Conservation (phyloP, 2,329 filamentous ascomycete genomes). For the Tolypocladium endophyticum region DNA sequence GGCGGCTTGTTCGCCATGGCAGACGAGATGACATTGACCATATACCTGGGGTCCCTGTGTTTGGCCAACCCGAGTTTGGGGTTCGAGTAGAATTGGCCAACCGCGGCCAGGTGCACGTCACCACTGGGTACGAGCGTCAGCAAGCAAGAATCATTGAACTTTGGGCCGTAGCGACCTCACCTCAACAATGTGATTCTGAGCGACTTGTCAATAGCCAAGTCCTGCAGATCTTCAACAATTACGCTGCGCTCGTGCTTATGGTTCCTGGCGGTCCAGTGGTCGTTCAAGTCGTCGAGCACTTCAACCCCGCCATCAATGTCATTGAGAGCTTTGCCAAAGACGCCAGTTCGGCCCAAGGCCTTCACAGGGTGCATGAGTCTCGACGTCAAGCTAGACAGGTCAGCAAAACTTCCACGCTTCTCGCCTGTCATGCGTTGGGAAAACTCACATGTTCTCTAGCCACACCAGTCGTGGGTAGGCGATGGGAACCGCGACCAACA, state of each 20-base stretch:
- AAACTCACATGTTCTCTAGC: slow-evolving; percentile 58
- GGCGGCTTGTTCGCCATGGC: slow-evolving; percentile 90
- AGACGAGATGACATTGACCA: slow-evolving; percentile 90
- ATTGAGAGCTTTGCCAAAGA: slow-evolving; percentile 74
- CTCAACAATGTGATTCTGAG: slow-evolving; percentile 83
- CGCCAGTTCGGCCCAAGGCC: slow-evolving; percentile 69
- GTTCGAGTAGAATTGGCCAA: slow-evolving; percentile 93
- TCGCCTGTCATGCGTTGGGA: not conserved
- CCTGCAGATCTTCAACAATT: slow-evolving; percentile 83
- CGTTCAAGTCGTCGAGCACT: slow-evolving; percentile 83
- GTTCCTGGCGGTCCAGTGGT: slow-evolving; percentile 94
- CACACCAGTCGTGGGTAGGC: slow-evolving; percentile 68
- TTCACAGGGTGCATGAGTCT: slow-evolving; percentile 82
- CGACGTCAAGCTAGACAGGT: slow-evolving; percentile 59
- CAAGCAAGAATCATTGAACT: not conserved
- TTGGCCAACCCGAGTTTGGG: slow-evolving; percentile 70
- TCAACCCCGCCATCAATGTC: slow-evolving; percentile 87
- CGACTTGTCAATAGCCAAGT: slow-evolving; percentile 85
- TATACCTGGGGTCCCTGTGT: slow-evolving; percentile 89
- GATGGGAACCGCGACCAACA: slow-evolving; percentile 74
- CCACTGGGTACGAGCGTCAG: slow-evolving; percentile 43
- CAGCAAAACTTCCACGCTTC: slow-evolving; percentile 10
- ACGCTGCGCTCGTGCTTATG: slow-evolving; percentile 85
- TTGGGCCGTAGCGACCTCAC: slow-evolving; percentile 21
- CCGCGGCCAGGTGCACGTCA: slow-evolving; percentile 84